Percentiles rank a stretch among this genome's conserved stretches.
These are phyloP conservation scores for Tuber borchii DNA, from an alignment of 495 filamentous ascomycete genomes.

Conservation along the genomic window DNA sequence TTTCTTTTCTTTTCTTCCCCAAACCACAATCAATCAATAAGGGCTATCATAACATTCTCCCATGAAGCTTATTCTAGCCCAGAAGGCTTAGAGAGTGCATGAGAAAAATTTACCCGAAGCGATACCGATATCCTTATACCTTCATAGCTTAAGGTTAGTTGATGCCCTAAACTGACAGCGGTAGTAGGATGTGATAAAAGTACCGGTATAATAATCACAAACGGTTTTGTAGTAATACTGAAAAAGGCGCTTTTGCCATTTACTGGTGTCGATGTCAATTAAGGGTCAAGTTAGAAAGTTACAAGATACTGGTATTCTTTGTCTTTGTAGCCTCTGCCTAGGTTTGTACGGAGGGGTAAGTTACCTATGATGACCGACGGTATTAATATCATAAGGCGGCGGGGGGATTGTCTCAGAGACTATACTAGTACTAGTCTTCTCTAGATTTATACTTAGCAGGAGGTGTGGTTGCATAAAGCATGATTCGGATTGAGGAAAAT, in stretches of 20 bases:
- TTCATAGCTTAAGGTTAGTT: background rate
- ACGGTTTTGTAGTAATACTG: background rate
- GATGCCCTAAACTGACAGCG: background rate
- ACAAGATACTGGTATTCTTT: background rate
- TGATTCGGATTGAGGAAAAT: too few relatives aligned
- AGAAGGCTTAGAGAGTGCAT: background rate
- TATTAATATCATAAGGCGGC: background rate
- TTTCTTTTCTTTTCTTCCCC: background rate
- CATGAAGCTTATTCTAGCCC: background rate
- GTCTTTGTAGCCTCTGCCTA: background rate
- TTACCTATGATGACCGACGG: background rate
- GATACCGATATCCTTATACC: too few relatives aligned
- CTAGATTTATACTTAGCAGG: too few relatives aligned
- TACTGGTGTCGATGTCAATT: background rate
- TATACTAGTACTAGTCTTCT: background rate
- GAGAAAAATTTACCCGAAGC: background rate
- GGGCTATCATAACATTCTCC: background rate
- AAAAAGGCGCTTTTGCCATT: background rate
- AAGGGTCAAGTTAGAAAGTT: background rate
- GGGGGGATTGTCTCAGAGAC: background rate
- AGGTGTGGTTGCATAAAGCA: too few relatives aligned
- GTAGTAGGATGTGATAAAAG: background rate
- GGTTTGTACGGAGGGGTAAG: background rate
- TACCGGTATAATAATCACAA: too few relatives aligned
- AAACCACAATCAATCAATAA: background rate